Percentiles rank a stretch among this genome's conserved stretches.
phyloP scores from a whole-genome alignment of 495 filamentous ascomycete genomes.

The Daldinia childiae region DNA sequence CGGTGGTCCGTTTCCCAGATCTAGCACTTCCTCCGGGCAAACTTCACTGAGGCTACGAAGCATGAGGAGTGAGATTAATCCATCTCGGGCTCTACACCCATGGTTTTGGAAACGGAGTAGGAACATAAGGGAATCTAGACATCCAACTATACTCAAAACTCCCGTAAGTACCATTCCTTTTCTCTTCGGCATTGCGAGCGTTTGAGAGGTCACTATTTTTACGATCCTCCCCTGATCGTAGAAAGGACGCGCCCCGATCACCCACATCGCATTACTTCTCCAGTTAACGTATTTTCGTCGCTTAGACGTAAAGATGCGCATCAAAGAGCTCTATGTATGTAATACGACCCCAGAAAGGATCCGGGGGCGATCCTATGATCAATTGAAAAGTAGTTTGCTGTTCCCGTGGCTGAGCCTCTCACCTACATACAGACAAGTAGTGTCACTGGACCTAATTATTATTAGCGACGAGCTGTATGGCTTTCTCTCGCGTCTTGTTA shows the following conservation, averaged over 20 bases:
- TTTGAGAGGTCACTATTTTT: not conserved
- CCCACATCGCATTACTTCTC: not conserved
- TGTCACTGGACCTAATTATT: conserved; percentile 29
- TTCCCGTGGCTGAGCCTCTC: conserved; percentile 14
- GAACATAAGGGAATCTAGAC: not conserved
- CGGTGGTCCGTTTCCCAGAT: not conserved
- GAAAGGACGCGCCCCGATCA: not conserved
- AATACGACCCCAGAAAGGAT: conserved; percentile 3
- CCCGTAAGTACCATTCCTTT: not conserved
- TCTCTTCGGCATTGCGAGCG: not conserved
- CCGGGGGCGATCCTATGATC: conserved; percentile 6
- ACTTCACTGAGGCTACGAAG: not conserved
- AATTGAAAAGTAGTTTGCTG: conserved; percentile 1
- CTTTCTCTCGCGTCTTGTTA: not conserved
- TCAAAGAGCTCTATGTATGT: not conserved
- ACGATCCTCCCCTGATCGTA: not conserved
- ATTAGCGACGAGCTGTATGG: not conserved
- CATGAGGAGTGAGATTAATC: conserved; percentile 2
- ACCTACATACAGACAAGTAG: conserved; percentile 16
- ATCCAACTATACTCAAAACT: not conserved
- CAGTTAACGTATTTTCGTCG: not conserved
- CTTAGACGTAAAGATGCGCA: not conserved
- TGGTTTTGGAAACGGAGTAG: not conserved
- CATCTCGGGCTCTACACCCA: not conserved
- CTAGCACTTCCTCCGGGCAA: not conserved